phyloP scores from a whole-genome alignment of 768 basidiomycete species.

The Vararia minispora region DNA sequence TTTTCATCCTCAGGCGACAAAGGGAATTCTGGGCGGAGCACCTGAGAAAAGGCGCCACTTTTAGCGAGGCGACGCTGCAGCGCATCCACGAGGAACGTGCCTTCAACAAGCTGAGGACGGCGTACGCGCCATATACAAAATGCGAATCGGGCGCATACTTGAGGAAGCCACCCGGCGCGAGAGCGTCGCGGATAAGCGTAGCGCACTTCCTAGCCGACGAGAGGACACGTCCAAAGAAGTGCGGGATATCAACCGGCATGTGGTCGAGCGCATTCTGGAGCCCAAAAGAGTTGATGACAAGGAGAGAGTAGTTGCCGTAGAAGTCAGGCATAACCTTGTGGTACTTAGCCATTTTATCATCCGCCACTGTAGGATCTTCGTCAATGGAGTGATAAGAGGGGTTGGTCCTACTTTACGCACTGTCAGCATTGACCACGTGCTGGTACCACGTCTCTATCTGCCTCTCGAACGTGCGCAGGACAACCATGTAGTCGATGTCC shows the following conservation, averaged over 20 bases:
- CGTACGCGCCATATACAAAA: constrained; percentile 89
- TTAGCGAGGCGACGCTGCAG: no score
- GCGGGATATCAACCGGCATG: constrained; percentile 57
- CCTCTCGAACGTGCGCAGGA: constrained; percentile 76
- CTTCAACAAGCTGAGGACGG: constrained; percentile 87
- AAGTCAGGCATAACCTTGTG: constrained; percentile 48
- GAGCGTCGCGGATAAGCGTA: constrained; percentile 61
- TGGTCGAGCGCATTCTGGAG: constrained; percentile 91
- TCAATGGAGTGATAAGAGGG: not conserved
- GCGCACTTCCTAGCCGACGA: constrained; percentile 61
- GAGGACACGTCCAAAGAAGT: constrained; percentile 78
- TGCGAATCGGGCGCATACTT: constrained; percentile 84
- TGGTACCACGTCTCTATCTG: constrained; percentile 55
- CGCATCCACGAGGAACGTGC: no score
- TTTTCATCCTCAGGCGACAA: constrained; percentile 65
- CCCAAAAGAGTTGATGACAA: constrained; percentile 93
- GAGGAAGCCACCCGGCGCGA: constrained; percentile 67
- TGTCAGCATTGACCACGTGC: constrained; percentile 32
- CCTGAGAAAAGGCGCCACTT: constrained; percentile 36
- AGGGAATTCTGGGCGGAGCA: constrained; percentile 77
- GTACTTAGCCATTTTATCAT: constrained; percentile 25
- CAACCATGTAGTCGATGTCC: constrained; percentile 75
- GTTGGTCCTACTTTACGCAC: constrained; percentile 2
- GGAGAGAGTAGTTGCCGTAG: constrained; percentile 75
- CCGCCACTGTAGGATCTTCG: not conserved